Percentiles rank a stretch among this genome's conserved stretches.
Conservation (phyloP, 2,329 filamentous ascomycete genomes). For the Aspergillus carbonarius region DNA sequence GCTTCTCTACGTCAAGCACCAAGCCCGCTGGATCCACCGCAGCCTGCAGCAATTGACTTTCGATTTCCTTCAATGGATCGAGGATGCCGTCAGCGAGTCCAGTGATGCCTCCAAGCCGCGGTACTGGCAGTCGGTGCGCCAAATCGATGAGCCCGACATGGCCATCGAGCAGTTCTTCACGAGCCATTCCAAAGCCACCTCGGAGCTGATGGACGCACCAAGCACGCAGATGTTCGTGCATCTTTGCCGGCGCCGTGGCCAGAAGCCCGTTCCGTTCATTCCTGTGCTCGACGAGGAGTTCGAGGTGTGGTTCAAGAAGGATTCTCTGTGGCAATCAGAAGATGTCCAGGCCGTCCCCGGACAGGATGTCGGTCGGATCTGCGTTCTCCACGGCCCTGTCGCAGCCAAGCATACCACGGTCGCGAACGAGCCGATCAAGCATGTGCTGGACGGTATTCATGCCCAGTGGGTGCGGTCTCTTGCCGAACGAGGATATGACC, state of each 20-base stretch:
- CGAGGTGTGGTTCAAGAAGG: constrained; percentile 11
- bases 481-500: neutral
- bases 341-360: neutral
- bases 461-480: neutral
- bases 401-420: neutral
- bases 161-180: neutral
- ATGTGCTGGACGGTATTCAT: neutral
- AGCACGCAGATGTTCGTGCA: neutral
- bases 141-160: neutral
- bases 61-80: neutral
- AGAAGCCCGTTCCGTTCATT: constrained; percentile 6
- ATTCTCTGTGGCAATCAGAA: constrained; percentile 8
- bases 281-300: constrained; percentile 3
- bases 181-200: neutral
- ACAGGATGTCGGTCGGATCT: neutral
- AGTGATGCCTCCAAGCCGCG: neutral
- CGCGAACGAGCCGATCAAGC: neutral
- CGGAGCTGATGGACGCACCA: neutral
- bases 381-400: constrained; percentile 7
- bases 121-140: neutral
- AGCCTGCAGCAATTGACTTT: neutral
- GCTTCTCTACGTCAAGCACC: neutral
- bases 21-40: neutral
- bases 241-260: neutral
- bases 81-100: neutral